Base-by-base conservation (phyloP, 2,329 filamentous ascomycete genomes). In the Clarireedia monteithiana region DNA sequence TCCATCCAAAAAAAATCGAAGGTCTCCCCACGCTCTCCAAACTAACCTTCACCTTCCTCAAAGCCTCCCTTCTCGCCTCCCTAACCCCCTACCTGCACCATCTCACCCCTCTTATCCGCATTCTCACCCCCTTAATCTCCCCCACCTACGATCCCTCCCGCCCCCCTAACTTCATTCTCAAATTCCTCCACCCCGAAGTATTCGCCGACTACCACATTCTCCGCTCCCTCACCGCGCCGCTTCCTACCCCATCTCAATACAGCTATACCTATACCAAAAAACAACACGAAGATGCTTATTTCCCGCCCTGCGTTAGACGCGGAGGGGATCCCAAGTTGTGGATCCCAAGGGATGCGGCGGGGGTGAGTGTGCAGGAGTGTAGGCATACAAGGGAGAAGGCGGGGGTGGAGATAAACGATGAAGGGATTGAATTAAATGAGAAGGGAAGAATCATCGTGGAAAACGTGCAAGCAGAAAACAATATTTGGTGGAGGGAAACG, bases 181-280 rank as follows among this genome's bases (percentile, higher is more conserved):
- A 74, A 61, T 85, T 77, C 68, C 68, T 85, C n/a, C 77, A 78
- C 34, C 83, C 83, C 0, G 77, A 84, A 63, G 73, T 76, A 50
- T 83, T 83, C 65, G 70, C 73, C 48, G 73, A 78, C 64, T 84
- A 84, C 65, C 68, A 72, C 7, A 73, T 77, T 14, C 69, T 84
- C 62, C 76, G 80, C 26, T 52, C 61, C 2, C 48, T 55, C 73
- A 45, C 53, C 6, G 15, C 36, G 2, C 6, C 53, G 1, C 75
- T 84, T 0, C 80, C 81, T 0, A 71, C 73, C 26, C 66, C 76
- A 23, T 74, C 77, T 0, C 69, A 73, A 2, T 72, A 77, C 62
- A 57, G 71, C 1, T 67, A 71, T 62, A 57, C 71, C 1, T 67
- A 71, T 1, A 75, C 79, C 64, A 67, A 73, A 6, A 74, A 77